Conservation (phyloP, 75 land plant genomes). For the Picea sitchensis region DNA sequence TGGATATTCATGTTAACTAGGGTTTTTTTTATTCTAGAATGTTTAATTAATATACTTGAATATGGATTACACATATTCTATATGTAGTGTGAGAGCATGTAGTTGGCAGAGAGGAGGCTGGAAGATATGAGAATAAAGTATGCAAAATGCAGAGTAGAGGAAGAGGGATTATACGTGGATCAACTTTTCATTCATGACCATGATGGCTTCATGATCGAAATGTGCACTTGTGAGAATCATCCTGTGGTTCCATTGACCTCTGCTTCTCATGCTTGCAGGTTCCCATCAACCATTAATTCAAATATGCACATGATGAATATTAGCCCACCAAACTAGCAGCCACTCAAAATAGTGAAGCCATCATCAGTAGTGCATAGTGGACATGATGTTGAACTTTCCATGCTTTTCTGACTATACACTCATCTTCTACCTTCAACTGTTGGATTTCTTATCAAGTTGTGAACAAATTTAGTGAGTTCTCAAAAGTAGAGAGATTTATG, state of each 20-base stretch:
- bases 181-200: conserved; percentile 35
- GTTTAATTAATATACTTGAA: too few relatives aligned
- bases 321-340: too few relatives aligned
- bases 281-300: not conserved
- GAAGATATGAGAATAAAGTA: conserved; percentile 17
- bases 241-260: conserved; percentile 11
- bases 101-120: conserved; percentile 3
- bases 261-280: not conserved
- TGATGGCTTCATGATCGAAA: conserved; percentile 35
- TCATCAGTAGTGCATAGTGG: too few relatives aligned
- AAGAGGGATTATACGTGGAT: conserved; percentile 20
- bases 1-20: not conserved
- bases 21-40: not conserved
- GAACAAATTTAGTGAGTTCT: too few relatives aligned
- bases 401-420: too few relatives aligned
- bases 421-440: too few relatives aligned
- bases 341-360: too few relatives aligned
- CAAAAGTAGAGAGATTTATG: too few relatives aligned
- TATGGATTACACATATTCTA: too few relatives aligned
- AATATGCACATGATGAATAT: too few relatives aligned
- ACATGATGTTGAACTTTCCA: too few relatives aligned
- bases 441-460: too few relatives aligned
- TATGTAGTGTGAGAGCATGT: conserved; percentile 2
- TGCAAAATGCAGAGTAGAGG: conserved; percentile 10
- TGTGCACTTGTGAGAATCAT: conserved; percentile 29